Evolutionary conservation across 768 basidiomycete genomes (phyloP), one percentile per base, ranked within the genome.

Genomic region (Hericium rajendrae): DNA sequence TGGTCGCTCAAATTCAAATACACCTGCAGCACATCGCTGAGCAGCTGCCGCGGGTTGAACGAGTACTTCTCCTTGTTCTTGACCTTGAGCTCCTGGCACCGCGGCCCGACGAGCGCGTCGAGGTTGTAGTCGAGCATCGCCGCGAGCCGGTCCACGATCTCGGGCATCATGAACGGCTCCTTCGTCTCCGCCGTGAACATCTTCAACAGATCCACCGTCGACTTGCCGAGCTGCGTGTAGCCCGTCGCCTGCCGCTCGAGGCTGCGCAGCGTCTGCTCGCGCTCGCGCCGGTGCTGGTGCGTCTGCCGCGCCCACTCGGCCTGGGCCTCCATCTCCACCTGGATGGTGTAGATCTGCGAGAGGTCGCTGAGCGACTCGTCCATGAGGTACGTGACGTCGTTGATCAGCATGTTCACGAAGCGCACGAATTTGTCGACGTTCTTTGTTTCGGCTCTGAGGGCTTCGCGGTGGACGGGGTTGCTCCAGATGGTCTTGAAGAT

Each of bases 71-170:
- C 89, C 6, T 84, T 83, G 54, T 97, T 85, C 59, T 84, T 78
- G 58, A 98, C 92, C 59, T 79, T 84, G 12, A 99, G 79, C 39
- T 95, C 88, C 60, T 86, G 83, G 71, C 86, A 94, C 62, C 82
- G 84, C 4, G 94, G 93, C 0, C 97, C 97, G 48, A 85, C 91
- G 22, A 99, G 82, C 2, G 85, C 86, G 51, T 86, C 84, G 18
- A 99, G 77, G 66, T 98, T 97, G 73, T 94, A 93, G 68, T 97
- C 91, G 65, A 99, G 72, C 90, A 97, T 97, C 0, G 94, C 94
- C 3, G 97, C 97, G 15, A 99, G 78, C 38, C 89, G 83, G 69
- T 94, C 88, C 53, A 98, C 91, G 50, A 99, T 97, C 72, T 99
- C 97, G 8, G 90, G 87, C 71, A 91, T 88, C 82, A 97, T 88